Conservation (phyloP, 306 rosid species). For the Trifolium fragiferum region DNA sequence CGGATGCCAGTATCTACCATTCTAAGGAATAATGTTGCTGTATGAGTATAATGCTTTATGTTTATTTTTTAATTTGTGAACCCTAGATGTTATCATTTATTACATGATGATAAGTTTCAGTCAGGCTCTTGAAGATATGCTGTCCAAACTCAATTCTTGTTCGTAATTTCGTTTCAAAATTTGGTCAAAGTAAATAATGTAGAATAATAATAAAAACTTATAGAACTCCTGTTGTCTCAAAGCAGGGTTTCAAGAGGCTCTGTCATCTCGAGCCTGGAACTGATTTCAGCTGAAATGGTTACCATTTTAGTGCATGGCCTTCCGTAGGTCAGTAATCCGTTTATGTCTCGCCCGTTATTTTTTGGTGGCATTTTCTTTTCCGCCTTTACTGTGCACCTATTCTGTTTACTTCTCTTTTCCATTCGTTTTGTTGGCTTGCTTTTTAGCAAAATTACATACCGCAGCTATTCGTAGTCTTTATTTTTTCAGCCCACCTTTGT, state of each 20-base stretch:
- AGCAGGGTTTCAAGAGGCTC: constrained; percentile 99
- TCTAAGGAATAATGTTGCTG: constrained; percentile 2
- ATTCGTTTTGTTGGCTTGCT: constrained; percentile 51
- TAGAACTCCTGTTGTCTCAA: constrained; percentile 88
- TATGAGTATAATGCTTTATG: constrained; percentile 11
- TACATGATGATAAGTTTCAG: constrained; percentile 46
- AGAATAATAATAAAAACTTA: constrained; percentile 62
- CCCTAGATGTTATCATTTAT: constrained; percentile 28
- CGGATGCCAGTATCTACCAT: background rate
- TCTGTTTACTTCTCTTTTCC: constrained; percentile 46
- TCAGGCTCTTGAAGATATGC: constrained; percentile 60
- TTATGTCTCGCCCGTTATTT: constrained; percentile 72
- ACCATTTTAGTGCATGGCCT: constrained; percentile 90
- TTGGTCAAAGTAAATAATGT: constrained; percentile 61
- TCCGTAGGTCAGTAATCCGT: constrained; percentile 84
- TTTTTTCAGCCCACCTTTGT: constrained; percentile 41
- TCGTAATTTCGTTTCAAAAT: constrained; percentile 61
- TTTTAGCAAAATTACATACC: constrained; percentile 53
- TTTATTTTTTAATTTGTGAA: constrained; percentile 20
- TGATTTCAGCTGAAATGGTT: constrained; percentile 93
- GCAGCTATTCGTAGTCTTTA: constrained; percentile 36
- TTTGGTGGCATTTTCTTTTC: constrained; percentile 68
- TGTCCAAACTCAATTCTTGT: constrained; percentile 65
- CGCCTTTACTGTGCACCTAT: constrained; percentile 25
- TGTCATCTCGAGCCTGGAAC: constrained; percentile 87